A percentile compares a stretch with the other conserved stretches of the same genome.
Evolutionary conservation across 1,284 basidiomycete genomes (phyloP).

Genomic region (Ceratobasidium theobromae): DNA sequence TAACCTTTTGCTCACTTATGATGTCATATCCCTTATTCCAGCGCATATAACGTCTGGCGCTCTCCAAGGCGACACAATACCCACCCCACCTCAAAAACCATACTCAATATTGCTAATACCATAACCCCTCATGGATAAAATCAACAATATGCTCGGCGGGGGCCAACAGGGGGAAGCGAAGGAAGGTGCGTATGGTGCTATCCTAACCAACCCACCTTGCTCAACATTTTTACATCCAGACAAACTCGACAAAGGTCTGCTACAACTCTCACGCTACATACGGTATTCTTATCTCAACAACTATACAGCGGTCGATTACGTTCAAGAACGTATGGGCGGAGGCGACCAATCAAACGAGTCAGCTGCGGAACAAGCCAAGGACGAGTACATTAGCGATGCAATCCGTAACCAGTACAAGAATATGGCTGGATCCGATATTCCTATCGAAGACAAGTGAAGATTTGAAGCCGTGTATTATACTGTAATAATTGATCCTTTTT

Average conservation of each 20-base stretch:
- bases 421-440: slow-evolving; percentile 22
- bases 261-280: background rate
- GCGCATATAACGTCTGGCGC: too few species aligned
- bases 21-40: too few species aligned
- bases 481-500: background rate
- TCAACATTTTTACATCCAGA: background rate
- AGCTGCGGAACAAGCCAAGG: slow-evolving; percentile 21
- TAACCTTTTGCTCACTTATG: too few species aligned
- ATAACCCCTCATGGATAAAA: slow-evolving; percentile 8
- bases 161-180: slow-evolving; percentile 19
- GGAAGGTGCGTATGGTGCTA: background rate
- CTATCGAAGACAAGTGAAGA: slow-evolving; percentile 27
- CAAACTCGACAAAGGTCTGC: slow-evolving; percentile 17
- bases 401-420: slow-evolving; percentile 23
- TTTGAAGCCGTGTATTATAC: background rate
- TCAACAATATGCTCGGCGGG: slow-evolving; percentile 17
- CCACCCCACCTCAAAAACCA: too few species aligned
- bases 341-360: slow-evolving; percentile 28
- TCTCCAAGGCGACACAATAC: too few species aligned
- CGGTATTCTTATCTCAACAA: background rate
- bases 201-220: background rate
- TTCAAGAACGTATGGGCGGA: slow-evolving; percentile 15
- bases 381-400: slow-evolving; percentile 20
- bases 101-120: too few species aligned
- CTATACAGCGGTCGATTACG: background rate